Base-by-base conservation (phyloP, 495 filamentous ascomycete genomes). In the Physcia stellaris region DNA sequence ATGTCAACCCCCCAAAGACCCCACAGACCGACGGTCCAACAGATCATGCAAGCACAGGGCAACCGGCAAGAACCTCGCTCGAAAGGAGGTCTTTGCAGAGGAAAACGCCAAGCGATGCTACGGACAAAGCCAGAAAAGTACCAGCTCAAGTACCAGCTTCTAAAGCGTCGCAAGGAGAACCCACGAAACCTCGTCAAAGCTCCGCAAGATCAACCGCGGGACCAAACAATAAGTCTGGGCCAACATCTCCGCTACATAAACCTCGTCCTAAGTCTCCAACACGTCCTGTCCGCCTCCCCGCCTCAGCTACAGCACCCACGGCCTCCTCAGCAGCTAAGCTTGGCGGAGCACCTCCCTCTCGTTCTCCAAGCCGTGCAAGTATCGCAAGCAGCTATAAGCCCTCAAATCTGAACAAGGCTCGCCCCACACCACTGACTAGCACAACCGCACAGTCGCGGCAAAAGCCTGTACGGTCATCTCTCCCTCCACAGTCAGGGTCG, bases 201-300 rank as follows among this genome's bases (percentile, higher is more conserved):
- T n/a, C n/a, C n/a, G n/a, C n/a, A n/a, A n/a, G n/a, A n/a, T n/a
- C 19, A 1, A 6, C 22, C 16, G 17, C 33, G 3, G 41, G 42
- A 19, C 5, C 54, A 9, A 17, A 20, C 17, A 41, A 41, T 27
- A 47, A 46, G 35, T 16, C 48, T 13, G 28, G 24, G 30, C 38
- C 50, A 29, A 47, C 21, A 28, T 35, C 38, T 3, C 24, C 55
- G 12, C 43, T 56, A 10, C 50, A 58, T 23, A 83, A 80, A 49
- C 65, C 76, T 16, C 69, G 66, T 47, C 54, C 71, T 12, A 79
- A 70, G 45, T 83, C 80, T 13, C 77, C 79, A 1, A 79, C 77
- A 5, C 68, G 66, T 34, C 69, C 79, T 12, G 59, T 71, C 46
- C 73, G 71, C 39, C 60, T 79, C 22, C 71, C 79, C 21, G 51